Evolutionary conservation across 495 filamentous ascomycete species (phyloP), one percentile per base, ranked within the genome.

Genomic region (Xylaria castorea): DNA sequence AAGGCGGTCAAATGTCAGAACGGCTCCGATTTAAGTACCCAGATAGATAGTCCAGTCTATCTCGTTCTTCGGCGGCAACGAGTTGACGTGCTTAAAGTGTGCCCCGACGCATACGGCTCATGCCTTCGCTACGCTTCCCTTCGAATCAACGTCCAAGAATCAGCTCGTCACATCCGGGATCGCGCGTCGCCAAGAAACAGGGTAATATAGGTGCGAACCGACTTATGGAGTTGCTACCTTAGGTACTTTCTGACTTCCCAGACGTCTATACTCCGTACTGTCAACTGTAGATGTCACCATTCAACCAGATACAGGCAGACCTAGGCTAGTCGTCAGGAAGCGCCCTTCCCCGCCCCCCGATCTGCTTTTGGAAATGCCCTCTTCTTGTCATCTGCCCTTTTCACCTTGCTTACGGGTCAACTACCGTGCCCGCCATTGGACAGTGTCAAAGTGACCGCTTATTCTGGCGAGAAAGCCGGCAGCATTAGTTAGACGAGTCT

Each of bases 141-240:
- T 78, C 78, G 76, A 80, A 80, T 80, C 78, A 80, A 55, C 64
- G 68, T 62, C 66, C 42, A 65, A 66, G 73, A 78, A 74, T 66
- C 70, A 48, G 71, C 75, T 77, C 76, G 75, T 80, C 78, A 80
- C 78, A 80, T 75, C 78, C 78, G 70, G 78, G 78, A 80, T 80
- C 75, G 76, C 76, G 78, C 78, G 75, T 80, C 76, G 78, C 78
- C 78, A 80, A 80, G 78, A 78, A 66, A 40, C 63, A 72, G 60
- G 70, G 63, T 66, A 46, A 72, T 40, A 40, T 51, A 58, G 57
- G 70, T 66, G 70, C 36, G 61, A 46, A 70, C 55, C 27, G 63
- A 58, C 66, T 30, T 78, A 66, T 73, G 74, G 75, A 32, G 48
- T 55, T 34, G n/a, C 44, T 51, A n/a, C n/a, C n/a, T n/a, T n/a